phyloP scores from a whole-genome alignment of 2,329 filamentous ascomycete species.

The Alternaria burnsii region DNA sequence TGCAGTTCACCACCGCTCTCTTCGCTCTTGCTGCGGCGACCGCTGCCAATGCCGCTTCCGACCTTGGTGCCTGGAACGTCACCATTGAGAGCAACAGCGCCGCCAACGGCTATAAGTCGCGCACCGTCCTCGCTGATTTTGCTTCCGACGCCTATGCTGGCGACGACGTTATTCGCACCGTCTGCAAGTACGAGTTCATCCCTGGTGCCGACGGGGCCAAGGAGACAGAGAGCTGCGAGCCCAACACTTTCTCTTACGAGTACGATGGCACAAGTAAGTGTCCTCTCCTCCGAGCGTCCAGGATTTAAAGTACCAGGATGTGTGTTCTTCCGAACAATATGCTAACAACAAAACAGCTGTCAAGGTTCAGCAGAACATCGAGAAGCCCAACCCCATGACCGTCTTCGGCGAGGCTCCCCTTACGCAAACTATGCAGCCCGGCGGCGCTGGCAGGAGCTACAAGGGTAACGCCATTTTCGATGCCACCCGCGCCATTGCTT shows the following conservation, averaged over 20 bases:
- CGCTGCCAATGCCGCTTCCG: background rate
- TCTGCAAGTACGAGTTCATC: conserved; percentile 7
- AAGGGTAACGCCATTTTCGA: conserved; percentile 12
- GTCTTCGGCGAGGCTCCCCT: conserved; percentile 20
- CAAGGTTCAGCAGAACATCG: conserved; percentile 17
- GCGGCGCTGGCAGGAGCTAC: conserved; percentile 1
- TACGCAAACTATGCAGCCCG: background rate
- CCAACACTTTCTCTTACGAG: conserved; percentile 9
- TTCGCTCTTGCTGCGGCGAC: conserved; percentile 7
- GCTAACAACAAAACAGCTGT: conserved; percentile 11
- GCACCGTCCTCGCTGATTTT: conserved; percentile 14
- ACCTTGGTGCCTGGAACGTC: conserved; percentile 2
- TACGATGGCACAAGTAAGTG: conserved; percentile 20
- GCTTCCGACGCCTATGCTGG: conserved; percentile 13
- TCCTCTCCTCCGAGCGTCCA: background rate
- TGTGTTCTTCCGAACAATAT: background rate
- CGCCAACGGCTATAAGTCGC: background rate
- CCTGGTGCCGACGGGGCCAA: background rate
- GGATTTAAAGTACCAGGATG: background rate
- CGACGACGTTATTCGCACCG: conserved; percentile 6
- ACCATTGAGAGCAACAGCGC: background rate
- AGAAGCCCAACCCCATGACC: conserved; percentile 15
- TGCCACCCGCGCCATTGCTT: conserved; percentile 20
- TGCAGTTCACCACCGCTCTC: conserved; percentile 10
- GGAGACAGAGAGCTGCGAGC: conserved; percentile 1